These are phyloP conservation scores for Fusarium nisikadoi DNA, from an alignment of 2,329 filamentous ascomycete species.

Conservation along the genomic window DNA sequence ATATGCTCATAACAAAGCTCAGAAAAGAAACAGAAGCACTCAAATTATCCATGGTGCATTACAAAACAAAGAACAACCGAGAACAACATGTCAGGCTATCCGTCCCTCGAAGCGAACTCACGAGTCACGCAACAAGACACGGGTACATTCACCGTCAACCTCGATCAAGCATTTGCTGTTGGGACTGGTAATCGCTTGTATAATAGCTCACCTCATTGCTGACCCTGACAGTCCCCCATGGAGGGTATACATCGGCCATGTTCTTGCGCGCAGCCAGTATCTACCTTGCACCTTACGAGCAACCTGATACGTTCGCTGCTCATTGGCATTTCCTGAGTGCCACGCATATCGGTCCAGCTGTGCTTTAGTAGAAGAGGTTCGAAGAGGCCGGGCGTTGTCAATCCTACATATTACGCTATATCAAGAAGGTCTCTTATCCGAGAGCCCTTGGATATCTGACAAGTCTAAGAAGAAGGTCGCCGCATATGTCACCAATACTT, in stretches of 20 bases:
- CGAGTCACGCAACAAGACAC: conserved; percentile 7
- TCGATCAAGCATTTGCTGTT: conserved; percentile 26
- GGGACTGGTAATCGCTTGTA: conserved; percentile 15
- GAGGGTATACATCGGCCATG: conserved; percentile 57
- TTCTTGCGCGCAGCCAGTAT: conserved; percentile 51
- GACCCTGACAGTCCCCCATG: conserved; percentile 53
- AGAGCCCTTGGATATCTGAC: conserved; percentile 51
- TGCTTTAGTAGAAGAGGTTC: conserved; percentile 55
- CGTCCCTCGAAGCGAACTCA: conserved; percentile 18
- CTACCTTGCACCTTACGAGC: conserved; percentile 49
- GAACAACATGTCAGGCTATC: neutral
- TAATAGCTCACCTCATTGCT: neutral
- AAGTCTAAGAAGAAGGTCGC: conserved; percentile 47
- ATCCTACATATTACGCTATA: conserved; percentile 56
- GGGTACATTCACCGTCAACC: conserved; percentile 20
- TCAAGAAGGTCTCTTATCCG: conserved; percentile 49
- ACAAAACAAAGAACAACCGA: neutral
- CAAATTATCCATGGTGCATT: neutral
- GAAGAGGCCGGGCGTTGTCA: conserved; percentile 54
- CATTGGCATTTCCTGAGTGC: conserved; percentile 57
- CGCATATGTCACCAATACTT: conserved; percentile 55
- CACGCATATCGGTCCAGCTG: conserved; percentile 51
- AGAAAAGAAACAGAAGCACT: neutral
- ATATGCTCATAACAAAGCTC: neutral
- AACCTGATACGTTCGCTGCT: conserved; percentile 52